These are phyloP conservation scores for Fragilariopsis cylindrus DNA, from an alignment of 108 stramenopile species.

Conservation along the genomic window DNA sequence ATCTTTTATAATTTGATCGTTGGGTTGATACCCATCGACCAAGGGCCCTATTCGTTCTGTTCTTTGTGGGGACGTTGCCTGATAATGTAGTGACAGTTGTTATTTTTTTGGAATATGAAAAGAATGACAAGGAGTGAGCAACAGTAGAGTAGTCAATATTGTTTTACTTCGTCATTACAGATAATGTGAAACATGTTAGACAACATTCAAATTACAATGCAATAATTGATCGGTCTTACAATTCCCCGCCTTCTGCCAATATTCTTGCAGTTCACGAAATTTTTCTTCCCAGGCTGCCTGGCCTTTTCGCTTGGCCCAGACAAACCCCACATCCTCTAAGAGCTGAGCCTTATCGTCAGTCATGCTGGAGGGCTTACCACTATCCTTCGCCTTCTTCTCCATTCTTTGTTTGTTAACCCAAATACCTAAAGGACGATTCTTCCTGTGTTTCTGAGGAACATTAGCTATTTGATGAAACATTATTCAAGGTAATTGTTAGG, in stretches of 20 bases:
- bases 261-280: conserved; percentile 44
- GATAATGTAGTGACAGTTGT: neutral
- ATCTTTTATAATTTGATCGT: conserved; percentile 42
- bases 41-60: conserved; percentile 42
- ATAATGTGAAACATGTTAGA: neutral
- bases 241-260: conserved; percentile 37
- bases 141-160: neutral
- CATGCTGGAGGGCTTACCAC: conserved; percentile 45
- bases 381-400: conserved; percentile 48
- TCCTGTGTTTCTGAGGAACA: conserved; percentile 58
- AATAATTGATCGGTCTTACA: conserved; percentile 5
- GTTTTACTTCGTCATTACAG: neutral
- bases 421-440: conserved; percentile 44
- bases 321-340: conserved; percentile 54
- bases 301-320: conserved; percentile 63
- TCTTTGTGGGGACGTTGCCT: conserved; percentile 59
- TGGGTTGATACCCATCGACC: conserved; percentile 64
- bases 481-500: neutral
- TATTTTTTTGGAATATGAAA: neutral
- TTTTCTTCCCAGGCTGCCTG: conserved; percentile 58
- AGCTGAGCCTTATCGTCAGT: conserved; percentile 32
- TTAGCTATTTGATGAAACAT: conserved; percentile 18
- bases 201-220: too few relatives aligned
- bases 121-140: neutral
- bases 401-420: conserved; percentile 72